A percentile compares a stretch with the other conserved stretches of the same genome.
phyloP scores from a whole-genome alignment of 2,329 filamentous ascomycete species.

The Saccharata proteae region DNA sequence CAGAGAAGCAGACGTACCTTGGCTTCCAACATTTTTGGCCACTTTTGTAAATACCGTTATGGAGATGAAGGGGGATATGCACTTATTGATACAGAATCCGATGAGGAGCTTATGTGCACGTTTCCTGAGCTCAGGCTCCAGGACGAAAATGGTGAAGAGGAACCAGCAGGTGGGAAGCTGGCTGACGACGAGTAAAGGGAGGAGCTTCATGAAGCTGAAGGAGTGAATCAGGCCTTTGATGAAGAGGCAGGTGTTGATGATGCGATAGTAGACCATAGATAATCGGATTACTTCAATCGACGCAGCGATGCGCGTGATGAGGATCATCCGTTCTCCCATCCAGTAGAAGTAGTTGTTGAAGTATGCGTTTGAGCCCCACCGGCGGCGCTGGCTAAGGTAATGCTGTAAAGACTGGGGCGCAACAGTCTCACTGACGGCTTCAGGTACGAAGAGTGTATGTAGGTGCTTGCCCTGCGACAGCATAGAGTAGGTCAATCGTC shows the following conservation, averaged over 20 bases:
- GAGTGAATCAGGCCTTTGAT: slow-evolving; percentile 12
- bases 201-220: slow-evolving; percentile 11
- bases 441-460: slow-evolving; percentile 21
- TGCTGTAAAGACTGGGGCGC: slow-evolving; percentile 23
- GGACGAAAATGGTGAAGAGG: slow-evolving; percentile 9
- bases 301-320: slow-evolving; percentile 20
- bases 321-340: slow-evolving; percentile 17
- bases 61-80: slow-evolving; percentile 12
- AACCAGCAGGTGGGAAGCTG: slow-evolving; percentile 14
- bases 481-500: slow-evolving; percentile 14
- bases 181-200: slow-evolving; percentile 11
- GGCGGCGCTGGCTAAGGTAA: slow-evolving; percentile 22
- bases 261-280: slow-evolving; percentile 23
- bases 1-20: slow-evolving; percentile 7
- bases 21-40: slow-evolving; percentile 13
- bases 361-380: slow-evolving; percentile 26
- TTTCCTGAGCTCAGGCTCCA: slow-evolving; percentile 11
- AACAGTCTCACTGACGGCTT: slow-evolving; percentile 23
- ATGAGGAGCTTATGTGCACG: slow-evolving; percentile 13
- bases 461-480: slow-evolving; percentile 12
- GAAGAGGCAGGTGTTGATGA: slow-evolving; percentile 21
- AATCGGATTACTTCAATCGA: slow-evolving; percentile 20
- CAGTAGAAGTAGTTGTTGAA: slow-evolving; percentile 27
- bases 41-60: slow-evolving; percentile 14
- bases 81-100: slow-evolving; percentile 13